phyloP scores from a whole-genome alignment of 148 eudicot species.

The Nepenthes gracilis region DNA sequence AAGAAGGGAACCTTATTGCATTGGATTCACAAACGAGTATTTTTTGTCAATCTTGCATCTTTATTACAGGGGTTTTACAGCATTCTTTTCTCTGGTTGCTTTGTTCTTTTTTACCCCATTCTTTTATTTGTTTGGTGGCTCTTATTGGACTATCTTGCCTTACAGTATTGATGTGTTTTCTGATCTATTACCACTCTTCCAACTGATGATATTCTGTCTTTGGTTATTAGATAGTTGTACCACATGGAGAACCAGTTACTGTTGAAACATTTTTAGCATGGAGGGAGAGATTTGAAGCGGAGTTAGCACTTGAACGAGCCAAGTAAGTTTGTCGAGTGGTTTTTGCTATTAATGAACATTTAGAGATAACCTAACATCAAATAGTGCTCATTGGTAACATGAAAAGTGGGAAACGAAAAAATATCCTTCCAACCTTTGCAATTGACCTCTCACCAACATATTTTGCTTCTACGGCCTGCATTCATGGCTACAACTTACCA shows the following conservation, averaged over 20 bases:
- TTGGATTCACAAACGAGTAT: too few species aligned
- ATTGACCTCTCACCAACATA: too few species aligned
- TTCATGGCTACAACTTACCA: too few species aligned
- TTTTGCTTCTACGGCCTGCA: too few species aligned
- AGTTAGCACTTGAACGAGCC: constrained; percentile 91
- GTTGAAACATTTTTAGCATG: constrained; percentile 83
- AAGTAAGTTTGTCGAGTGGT: constrained; percentile 50
- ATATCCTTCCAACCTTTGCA: too few species aligned
- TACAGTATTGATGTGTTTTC: background rate
- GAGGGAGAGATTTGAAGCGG: constrained; percentile 98
- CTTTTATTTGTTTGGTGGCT: background rate
- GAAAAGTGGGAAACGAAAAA: too few species aligned
- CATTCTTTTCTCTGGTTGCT: too few species aligned
- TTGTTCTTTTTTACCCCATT: too few species aligned
- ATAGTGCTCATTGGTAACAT: too few species aligned
- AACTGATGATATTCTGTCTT: constrained; percentile 8
- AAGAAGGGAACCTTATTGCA: too few species aligned
- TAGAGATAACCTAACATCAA: background rate
- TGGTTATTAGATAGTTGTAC: constrained; percentile 57
- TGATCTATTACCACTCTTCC: background rate
- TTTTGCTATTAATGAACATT: background rate
- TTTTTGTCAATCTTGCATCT: too few species aligned
- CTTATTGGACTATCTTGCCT: background rate
- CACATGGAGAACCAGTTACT: constrained; percentile 99
- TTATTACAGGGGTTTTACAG: too few species aligned